phyloP scores from a whole-genome alignment of 1,139 yeast species.

The Ashbya aceris region DNA sequence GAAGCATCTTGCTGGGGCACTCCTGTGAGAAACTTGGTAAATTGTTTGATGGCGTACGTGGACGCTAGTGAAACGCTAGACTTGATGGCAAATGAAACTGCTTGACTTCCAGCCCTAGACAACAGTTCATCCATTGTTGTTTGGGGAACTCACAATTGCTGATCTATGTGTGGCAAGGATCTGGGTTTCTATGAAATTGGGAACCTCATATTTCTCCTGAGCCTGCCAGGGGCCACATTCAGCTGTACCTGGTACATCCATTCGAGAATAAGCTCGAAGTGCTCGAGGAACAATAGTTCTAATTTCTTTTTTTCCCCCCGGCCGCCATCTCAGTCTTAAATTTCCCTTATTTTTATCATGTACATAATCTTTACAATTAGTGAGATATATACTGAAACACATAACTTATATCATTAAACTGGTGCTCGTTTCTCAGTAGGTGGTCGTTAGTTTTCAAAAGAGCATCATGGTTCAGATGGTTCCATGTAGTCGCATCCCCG shows the following conservation, averaged over 20 bases:
- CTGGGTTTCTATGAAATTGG: no score
- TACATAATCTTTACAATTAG: conserved; percentile 10
- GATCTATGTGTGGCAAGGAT: no score
- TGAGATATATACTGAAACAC: conserved; percentile 94
- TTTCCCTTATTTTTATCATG: no score
- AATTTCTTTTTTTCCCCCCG: no score
- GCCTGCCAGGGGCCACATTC: no score
- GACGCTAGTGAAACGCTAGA: conserved; percentile 74
- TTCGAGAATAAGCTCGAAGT: no score
- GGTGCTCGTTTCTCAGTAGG: conserved; percentile 62
- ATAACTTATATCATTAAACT: conserved; percentile 63
- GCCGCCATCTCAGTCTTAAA: no score
- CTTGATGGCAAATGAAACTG: conserved; percentile 69
- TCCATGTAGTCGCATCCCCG: conserved; percentile 98
- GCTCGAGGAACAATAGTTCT: no score
- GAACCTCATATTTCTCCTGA: no score
- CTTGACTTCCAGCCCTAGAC: conserved; percentile 63
- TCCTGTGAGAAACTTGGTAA: conserved; percentile 47
- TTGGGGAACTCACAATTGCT: not conserved
- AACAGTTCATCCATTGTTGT: conserved; percentile 37
- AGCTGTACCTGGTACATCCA: no score
- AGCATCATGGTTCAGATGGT: conserved; percentile 63
- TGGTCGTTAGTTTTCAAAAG: conserved; percentile 64
- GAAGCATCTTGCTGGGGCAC: conserved; percentile 52
- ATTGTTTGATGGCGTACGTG: conserved; percentile 62